Evolutionary conservation across 2,329 filamentous ascomycete species (phyloP), one percentile per base, ranked within the genome.

Genomic region (Ascochyta rabiei): DNA sequence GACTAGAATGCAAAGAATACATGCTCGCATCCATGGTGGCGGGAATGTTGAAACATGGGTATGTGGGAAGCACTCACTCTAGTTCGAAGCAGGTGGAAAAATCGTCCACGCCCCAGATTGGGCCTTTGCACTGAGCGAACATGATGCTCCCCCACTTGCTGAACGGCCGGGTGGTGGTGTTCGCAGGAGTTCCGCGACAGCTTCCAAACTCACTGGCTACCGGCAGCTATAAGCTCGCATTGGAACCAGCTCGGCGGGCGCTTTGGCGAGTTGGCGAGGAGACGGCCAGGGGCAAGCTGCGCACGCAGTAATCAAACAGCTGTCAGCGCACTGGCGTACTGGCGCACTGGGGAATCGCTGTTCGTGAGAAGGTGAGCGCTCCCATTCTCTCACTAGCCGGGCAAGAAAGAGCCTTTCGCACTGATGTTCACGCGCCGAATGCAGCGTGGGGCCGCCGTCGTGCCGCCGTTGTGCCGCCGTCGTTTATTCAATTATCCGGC

Each of bases 21-120:
- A 28, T 13, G 10, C 7, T 33, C 33, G 41, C 21, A 26, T 24
- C 34, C 7, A 26, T 13, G 10, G 12, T 28, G 16, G 24, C 23
- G 28, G 12, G 12, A 30, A 21, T 9, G 13, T 37, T 23, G 23
- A 4, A 24, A 9, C 28, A 30, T 13, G 28, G 13, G 28, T 30
- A 35, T 23, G 13, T n/a, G 13, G 46, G 24, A 60, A 56, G 26
- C 16, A 81, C 88, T 73, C 77, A 91, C 89, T 91, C 86, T 74
- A 78, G 80, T 70, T 85, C 81, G 63, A 88, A 86, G 70, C 86
- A 88, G 53, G 63, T 68, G 39, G 84, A 84, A 66, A 88, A 81
- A 74, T 88, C 86, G 72, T 88, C 86, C 57, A 77, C 72, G 62
- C 78, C 77, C 86, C 86, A 88, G 61, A 85, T 70, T 31, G 83